Conservation (phyloP, 2,329 filamentous ascomycete genomes). For the Aciculosporium take region DNA sequence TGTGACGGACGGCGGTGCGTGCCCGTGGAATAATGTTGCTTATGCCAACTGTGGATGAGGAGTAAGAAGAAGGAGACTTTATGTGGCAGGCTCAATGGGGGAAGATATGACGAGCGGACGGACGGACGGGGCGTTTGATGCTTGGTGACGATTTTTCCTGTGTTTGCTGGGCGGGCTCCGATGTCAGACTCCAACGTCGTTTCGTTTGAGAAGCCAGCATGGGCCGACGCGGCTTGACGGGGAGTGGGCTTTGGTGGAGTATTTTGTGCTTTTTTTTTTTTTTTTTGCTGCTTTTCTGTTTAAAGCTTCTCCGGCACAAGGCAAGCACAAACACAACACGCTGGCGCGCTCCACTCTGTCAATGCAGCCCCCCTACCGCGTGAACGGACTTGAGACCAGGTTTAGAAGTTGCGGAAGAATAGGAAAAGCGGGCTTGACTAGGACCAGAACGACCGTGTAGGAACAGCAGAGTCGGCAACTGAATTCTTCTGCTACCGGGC, state of each 20-base stretch:
- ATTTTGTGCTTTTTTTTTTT: neutral
- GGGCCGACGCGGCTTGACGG: neutral
- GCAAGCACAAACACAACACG: neutral
- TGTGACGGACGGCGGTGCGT: neutral
- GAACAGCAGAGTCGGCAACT: neutral
- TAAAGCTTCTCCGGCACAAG: neutral
- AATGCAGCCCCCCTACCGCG: no score
- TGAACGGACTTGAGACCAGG: slow-evolving; percentile 4
- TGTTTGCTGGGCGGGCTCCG: neutral
- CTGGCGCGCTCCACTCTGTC: neutral
- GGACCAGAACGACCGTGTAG: neutral
- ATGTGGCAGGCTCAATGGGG: neutral
- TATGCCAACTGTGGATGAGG: neutral
- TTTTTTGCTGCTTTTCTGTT: neutral
- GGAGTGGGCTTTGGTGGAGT: neutral
- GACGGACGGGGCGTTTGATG: neutral
- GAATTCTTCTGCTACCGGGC: neutral
- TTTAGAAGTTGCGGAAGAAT: neutral
- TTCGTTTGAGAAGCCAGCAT: neutral
- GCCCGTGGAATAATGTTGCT: neutral
- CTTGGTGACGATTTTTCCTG: slow-evolving; percentile 2
- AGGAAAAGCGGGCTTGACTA: neutral
- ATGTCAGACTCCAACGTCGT: neutral
- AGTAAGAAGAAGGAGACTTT: neutral
- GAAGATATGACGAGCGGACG: no score